Percentiles rank a stretch among this genome's conserved stretches.
Conservation (phyloP, 495 filamentous ascomycete genomes). For the Talaromyces wortmannii region DNA sequence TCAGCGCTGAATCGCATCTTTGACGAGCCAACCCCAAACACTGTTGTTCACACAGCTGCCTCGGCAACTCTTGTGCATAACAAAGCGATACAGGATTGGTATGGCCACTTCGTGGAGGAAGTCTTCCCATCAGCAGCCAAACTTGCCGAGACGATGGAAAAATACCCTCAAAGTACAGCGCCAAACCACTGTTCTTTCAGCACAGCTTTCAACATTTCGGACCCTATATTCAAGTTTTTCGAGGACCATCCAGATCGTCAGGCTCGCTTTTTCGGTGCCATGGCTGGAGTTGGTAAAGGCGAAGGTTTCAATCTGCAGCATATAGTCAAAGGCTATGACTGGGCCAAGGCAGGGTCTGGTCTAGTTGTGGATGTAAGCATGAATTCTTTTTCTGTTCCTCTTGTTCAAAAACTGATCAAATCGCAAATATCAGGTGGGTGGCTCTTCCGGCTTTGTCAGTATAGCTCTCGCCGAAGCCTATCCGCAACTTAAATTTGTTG, state of each 20-base stretch:
- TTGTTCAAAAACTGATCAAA: slow-evolving; percentile 32
- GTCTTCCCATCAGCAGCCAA: slow-evolving; percentile 10
- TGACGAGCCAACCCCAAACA: slow-evolving; percentile 8
- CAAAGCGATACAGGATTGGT: slow-evolving; percentile 12
- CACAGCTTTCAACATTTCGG: slow-evolving; percentile 15
- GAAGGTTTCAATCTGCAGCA: slow-evolving; percentile 12
- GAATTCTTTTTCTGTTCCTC: slow-evolving; percentile 26
- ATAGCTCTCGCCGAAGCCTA: slow-evolving; percentile 23
- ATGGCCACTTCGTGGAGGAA: slow-evolving; percentile 10
- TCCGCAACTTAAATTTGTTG: slow-evolving; percentile 16
- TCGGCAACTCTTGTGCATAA: slow-evolving; percentile 17
- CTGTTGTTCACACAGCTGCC: slow-evolving; percentile 17
- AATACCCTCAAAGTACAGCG: slow-evolving; percentile 9
- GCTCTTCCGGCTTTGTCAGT: slow-evolving; percentile 16
- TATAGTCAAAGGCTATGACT: slow-evolving; percentile 15
- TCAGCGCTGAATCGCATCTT: slow-evolving; percentile 23
- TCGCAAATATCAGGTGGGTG: slow-evolving; percentile 23
- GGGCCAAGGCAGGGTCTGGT: slow-evolving; percentile 8
- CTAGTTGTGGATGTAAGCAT: slow-evolving; percentile 14
- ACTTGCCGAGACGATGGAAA: slow-evolving; percentile 11
- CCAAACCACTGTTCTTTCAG: slow-evolving; percentile 19
- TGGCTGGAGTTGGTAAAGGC: slow-evolving; percentile 11
- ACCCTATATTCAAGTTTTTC: slow-evolving; percentile 16
- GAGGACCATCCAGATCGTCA: not conserved
- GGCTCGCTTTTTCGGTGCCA: slow-evolving; percentile 14